phyloP scores from a whole-genome alignment of 176 grass and related monocot genomes.

The Poa pratensis region DNA sequence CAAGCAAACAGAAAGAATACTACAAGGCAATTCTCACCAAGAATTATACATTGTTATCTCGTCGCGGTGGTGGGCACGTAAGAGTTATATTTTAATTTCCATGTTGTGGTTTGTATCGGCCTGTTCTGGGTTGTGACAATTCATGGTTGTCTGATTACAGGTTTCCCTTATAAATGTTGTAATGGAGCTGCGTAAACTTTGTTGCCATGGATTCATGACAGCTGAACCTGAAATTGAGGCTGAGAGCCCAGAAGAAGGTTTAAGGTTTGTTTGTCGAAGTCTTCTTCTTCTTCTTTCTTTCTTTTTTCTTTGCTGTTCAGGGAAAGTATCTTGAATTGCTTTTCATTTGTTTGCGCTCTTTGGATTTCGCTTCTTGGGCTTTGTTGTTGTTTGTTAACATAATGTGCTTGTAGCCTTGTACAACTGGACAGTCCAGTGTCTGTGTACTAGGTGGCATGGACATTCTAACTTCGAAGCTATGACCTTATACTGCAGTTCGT shows the following conservation, averaged over 20 bases:
- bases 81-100: conserved; percentile 42
- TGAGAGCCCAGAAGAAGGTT: conserved; percentile 78
- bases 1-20: conserved; percentile 96
- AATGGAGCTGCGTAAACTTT: conserved; percentile 99
- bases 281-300: conserved; percentile 30
- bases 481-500: conserved; percentile 1
- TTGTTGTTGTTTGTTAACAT: conserved; percentile 31
- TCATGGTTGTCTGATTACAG: conserved; percentile 52
- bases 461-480: conserved; percentile 18
- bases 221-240: conserved; percentile 84
- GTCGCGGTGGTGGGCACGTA: conserved; percentile 93
- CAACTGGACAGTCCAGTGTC: not conserved
- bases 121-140: conserved; percentile 35
- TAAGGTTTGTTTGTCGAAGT: conserved; percentile 63
- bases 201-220: conserved; percentile 97
- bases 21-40: conserved; percentile 99
- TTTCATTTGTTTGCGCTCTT: conserved; percentile 20
- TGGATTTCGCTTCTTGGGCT: conserved; percentile 20
- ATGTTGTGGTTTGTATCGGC: not conserved
- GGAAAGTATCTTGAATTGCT: not conserved
- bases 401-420: not conserved
- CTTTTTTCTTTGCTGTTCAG: conserved; percentile 25
- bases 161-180: conserved; percentile 99
- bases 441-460: conserved; percentile 15
- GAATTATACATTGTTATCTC: conserved; percentile 90